Conservation (phyloP, 768 basidiomycete genomes). For the Hygrocybe coccinea region DNA sequence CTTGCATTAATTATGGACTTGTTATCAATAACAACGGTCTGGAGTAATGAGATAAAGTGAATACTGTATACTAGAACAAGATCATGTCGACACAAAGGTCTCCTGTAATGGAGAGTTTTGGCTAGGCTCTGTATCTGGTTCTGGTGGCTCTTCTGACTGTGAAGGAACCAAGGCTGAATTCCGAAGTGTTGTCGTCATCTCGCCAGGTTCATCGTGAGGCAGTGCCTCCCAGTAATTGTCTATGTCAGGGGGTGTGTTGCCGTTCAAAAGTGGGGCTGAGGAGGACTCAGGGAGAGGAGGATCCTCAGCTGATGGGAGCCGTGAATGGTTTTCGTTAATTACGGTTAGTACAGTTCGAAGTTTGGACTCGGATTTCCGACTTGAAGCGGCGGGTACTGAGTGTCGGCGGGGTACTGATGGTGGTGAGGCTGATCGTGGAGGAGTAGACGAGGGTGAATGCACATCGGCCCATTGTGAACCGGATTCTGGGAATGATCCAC, state of each 20-base stretch:
- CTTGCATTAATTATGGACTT: constrained; percentile 17
- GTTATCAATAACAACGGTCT: constrained; percentile 18
- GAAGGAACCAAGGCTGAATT: constrained; percentile 25
- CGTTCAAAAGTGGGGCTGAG: constrained; percentile 21
- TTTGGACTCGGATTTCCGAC: constrained; percentile 59
- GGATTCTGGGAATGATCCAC: constrained; percentile 45
- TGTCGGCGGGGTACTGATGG: constrained; percentile 44
- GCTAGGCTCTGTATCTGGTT: neutral
- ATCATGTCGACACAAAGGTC: constrained; percentile 3
- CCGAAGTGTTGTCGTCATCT: constrained; percentile 27
- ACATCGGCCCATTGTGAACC: constrained; percentile 51
- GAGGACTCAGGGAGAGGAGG: constrained; percentile 20
- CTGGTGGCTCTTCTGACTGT: constrained; percentile 15
- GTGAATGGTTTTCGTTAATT: constrained; percentile 57
- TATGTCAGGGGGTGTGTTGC: constrained; percentile 20
- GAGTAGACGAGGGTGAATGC: constrained; percentile 38
- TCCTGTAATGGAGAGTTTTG: neutral
- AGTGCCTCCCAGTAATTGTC: constrained; percentile 39
- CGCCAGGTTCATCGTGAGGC: constrained; percentile 19
- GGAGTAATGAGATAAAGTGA: neutral
- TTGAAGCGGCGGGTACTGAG: constrained; percentile 42
- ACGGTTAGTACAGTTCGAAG: constrained; percentile 67
- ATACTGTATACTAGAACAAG: neutral
- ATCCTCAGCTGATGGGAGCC: constrained; percentile 17
- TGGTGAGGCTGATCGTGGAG: constrained; percentile 52